Conservation (phyloP, 129 eudicot species). For the Artemisia annua region DNA sequence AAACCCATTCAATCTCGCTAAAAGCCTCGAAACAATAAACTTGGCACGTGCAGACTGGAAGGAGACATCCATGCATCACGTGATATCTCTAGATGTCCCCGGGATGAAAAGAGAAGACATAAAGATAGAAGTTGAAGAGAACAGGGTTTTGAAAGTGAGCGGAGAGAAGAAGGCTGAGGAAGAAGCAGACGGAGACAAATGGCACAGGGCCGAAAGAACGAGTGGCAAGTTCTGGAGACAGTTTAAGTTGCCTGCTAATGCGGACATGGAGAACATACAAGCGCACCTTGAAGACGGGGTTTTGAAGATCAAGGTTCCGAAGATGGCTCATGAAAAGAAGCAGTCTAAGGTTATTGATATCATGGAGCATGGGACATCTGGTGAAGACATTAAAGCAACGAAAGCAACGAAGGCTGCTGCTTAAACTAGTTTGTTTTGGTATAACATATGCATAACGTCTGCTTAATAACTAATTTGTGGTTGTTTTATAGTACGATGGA, state of each 20-base stretch:
- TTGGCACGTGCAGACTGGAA: constrained; percentile 56
- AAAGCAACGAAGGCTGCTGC: constrained; percentile 21
- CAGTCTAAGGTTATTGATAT: constrained; percentile 37
- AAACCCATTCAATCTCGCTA: constrained; percentile 33
- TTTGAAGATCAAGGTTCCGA: constrained; percentile 39
- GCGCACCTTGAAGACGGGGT: constrained; percentile 46
- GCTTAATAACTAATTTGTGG: too few species aligned
- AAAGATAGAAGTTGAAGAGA: too few species aligned
- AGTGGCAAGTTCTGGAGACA: constrained; percentile 42
- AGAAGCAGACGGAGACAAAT: constrained; percentile 39
- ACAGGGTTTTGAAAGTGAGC: too few species aligned
- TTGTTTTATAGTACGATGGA: too few species aligned
- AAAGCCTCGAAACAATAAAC: constrained; percentile 27
- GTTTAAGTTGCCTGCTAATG: constrained; percentile 49
- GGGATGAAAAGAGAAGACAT: too few species aligned
- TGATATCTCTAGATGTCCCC: too few species aligned
- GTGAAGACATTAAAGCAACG: constrained; percentile 30
- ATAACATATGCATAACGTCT: too few species aligned
- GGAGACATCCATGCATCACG: constrained; percentile 19
- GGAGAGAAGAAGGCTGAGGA: constrained; percentile 35
- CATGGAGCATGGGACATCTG: constrained; percentile 6
- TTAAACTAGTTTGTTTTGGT: background rate
- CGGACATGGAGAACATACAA: constrained; percentile 33
- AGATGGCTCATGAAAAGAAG: constrained; percentile 39
- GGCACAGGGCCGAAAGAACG: constrained; percentile 40